Conservation (phyloP, 164 flowering plant genomes). For the Kingdonia uniflora region DNA sequence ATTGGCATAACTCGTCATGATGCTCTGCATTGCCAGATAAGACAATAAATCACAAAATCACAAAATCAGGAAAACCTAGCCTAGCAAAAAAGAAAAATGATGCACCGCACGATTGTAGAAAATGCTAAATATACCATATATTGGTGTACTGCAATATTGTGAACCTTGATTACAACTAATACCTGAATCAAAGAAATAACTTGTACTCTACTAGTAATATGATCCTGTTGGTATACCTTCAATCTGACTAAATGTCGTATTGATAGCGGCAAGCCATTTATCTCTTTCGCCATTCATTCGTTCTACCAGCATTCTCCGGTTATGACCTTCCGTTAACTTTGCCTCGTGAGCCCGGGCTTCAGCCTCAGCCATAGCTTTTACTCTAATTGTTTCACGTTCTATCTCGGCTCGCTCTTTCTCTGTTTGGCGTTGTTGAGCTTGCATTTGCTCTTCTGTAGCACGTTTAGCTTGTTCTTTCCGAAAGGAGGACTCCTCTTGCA, state of each 20-base stretch:
- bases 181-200: no score
- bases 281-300: slow-evolving; percentile 76
- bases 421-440: slow-evolving; percentile 71
- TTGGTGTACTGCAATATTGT: no score
- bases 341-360: slow-evolving; percentile 93
- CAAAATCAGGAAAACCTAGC: no score
- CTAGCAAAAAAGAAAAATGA: no score
- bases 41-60: no score
- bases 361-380: slow-evolving; percentile 84
- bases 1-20: no score
- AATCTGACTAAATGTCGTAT: slow-evolving; percentile 82
- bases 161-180: no score
- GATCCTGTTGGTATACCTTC: slow-evolving; percentile 72
- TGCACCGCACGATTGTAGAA: no score
- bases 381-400: slow-evolving; percentile 83
- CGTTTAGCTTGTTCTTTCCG: slow-evolving; percentile 69
- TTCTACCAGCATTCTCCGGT: slow-evolving; percentile 72
- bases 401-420: slow-evolving; percentile 89
- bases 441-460: slow-evolving; percentile 85
- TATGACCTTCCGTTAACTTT: slow-evolving; percentile 78
- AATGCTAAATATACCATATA: no score
- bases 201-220: no score
- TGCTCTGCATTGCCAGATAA: no score
- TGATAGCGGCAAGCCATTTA: slow-evolving; percentile 96
- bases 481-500: slow-evolving; percentile 87